These are phyloP conservation scores for Colletotrichum somersetense DNA, from an alignment of 2,329 filamentous ascomycete species.

Conservation along the genomic window DNA sequence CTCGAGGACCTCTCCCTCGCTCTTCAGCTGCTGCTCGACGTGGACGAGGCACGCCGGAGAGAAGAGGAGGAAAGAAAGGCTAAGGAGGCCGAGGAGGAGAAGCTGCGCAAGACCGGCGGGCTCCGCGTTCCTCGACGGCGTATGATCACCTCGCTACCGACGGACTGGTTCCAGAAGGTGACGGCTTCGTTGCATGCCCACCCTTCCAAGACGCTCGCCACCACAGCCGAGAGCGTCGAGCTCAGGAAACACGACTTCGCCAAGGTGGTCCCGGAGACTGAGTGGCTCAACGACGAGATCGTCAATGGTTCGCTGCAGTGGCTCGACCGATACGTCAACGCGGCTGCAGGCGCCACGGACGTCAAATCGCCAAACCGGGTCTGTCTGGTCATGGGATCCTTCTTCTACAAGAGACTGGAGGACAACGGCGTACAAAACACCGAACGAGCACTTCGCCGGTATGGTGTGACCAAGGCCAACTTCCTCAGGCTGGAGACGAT, in stretches of 20 bases:
- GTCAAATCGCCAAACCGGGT: constrained; percentile 60
- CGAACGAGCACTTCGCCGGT: constrained; percentile 68
- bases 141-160: constrained; percentile 28
- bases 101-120: constrained; percentile 35
- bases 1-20: constrained; percentile 40
- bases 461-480: constrained; percentile 69
- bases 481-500: constrained; percentile 76
- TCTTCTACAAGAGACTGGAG: constrained; percentile 71
- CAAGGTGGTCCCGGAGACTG: constrained; percentile 67
- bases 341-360: constrained; percentile 64
- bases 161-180: constrained; percentile 30
- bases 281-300: constrained; percentile 84
- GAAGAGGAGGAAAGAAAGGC: constrained; percentile 36
- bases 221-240: constrained; percentile 35
- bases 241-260: constrained; percentile 68
- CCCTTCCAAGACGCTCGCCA: constrained; percentile 22
- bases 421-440: constrained; percentile 61
- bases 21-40: constrained; percentile 35
- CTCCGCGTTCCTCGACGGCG: constrained; percentile 32
- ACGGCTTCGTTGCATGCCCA: constrained; percentile 13
- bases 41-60: constrained; percentile 31
- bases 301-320: constrained; percentile 76
- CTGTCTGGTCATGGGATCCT: constrained; percentile 73
- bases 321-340: constrained; percentile 71
- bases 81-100: constrained; percentile 17